Evolutionary conservation across 2,329 filamentous ascomycete genomes (phyloP).

Genomic region (Plenodomus tracheiphilus): DNA sequence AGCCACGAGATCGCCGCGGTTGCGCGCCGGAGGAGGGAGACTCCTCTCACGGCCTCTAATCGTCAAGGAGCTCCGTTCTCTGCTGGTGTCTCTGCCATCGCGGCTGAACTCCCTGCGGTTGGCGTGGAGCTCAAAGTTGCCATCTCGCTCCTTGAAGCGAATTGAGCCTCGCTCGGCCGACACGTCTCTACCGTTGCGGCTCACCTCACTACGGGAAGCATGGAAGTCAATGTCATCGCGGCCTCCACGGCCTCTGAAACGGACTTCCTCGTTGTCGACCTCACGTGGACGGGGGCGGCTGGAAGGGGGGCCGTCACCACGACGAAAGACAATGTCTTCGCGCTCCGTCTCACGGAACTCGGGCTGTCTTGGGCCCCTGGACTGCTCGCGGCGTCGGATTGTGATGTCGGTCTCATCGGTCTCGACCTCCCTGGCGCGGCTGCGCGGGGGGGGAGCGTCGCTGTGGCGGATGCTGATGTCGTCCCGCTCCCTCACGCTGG

Average conservation of each 20-base stretch:
- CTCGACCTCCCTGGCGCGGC: constrained; percentile 39
- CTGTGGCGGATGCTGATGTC: constrained; percentile 46
- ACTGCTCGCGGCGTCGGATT: constrained; percentile 42
- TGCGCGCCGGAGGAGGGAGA: constrained; percentile 41
- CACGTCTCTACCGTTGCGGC: constrained; percentile 25
- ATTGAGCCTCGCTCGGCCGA: constrained; percentile 33
- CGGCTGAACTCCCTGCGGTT: constrained; percentile 42
- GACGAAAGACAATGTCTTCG: constrained; percentile 50
- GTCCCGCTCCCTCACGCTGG: constrained; percentile 39
- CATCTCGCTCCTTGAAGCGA: constrained; percentile 38
- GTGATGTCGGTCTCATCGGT: constrained; percentile 41
- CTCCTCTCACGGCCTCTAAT: constrained; percentile 42
- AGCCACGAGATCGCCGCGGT: constrained; percentile 42
- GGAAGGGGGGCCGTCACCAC: constrained; percentile 45
- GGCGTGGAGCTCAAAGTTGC: constrained; percentile 47
- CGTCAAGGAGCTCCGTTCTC: constrained; percentile 41
- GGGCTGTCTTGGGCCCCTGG: constrained; percentile 31
- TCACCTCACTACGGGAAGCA: constrained; percentile 27
- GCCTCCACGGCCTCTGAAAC: constrained; percentile 48
- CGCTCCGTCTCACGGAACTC: constrained; percentile 40
- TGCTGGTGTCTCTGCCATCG: constrained; percentile 36
- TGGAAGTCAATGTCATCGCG: constrained; percentile 40
- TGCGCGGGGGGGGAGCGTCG: constrained; percentile 34
- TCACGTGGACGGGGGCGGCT: constrained; percentile 37
- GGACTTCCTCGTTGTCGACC: constrained; percentile 52